Evolutionary conservation across 2,329 filamentous ascomycete genomes (phyloP), one percentile per base, ranked within the genome.

Genomic region (Pseudogymnoascus sp.): DNA sequence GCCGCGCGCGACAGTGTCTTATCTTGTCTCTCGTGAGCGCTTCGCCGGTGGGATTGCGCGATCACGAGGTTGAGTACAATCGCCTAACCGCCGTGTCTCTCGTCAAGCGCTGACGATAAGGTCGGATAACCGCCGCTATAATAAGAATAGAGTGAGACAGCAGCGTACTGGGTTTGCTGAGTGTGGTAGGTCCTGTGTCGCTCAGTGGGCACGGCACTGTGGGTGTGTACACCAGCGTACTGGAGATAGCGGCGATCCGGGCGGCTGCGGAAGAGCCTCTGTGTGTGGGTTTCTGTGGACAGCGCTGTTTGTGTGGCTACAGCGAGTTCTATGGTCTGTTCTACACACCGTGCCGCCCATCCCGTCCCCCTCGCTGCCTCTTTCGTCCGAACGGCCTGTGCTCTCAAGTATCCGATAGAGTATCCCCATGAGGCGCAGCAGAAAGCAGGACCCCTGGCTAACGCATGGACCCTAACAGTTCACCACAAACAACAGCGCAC

Each of bases 391-490:
- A 42, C 2, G 12, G 44, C 44, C 44, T 5, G 44, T 51, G 44
- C 25, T 39, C n/a, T 5, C 27, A 13, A 48, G 44, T 51, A 5
- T 51, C 4, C 44, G 44, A 51, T 51, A 51, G 27, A 51, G 27
- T 51, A n/a, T 12, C 27, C 44, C 44, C 44, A 51, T 51, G 44
- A 51, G 44, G 44, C 44, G 44, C 44, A 51, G 44, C 44, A 51
- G 27, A 51, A 51, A 31, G 44, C 44, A 29, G 13, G 13, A 31
- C 25, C 44, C 44, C 44, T 51, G 44, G 1, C 27, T 2, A 7
- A 4, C 44, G 44, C 44, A 51, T 31, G 13, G 27, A 51, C 44
- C 27, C 21, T 21, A 21, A 21, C 21, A 21, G 21, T 21, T 17
- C 42, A 8, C 2, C 10, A 48, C 42, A 29, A 31, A 15, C 27